Base-by-base conservation (phyloP, 2,329 filamentous ascomycete species). In the Claviceps sorghi region DNA sequence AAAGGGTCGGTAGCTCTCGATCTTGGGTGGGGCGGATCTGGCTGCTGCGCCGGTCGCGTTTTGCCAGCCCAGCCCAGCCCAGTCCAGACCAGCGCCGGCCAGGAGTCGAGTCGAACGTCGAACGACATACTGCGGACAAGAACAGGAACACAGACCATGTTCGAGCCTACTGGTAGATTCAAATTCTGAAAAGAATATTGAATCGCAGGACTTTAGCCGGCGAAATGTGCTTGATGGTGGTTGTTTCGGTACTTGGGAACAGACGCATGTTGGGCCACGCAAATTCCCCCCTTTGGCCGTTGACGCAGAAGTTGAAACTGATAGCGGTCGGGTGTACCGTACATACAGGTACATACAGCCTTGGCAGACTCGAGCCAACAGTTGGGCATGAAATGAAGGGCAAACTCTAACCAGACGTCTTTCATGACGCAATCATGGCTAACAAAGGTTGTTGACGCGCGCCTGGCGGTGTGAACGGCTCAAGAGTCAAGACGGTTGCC, bases 371-470 rank as follows among this genome's bases (percentile, higher is more conserved):
- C 10, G 9, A 13, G 41, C 19, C 11, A 9, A 6, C 41, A 21
- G 15, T 13, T 42, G 40, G 21, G 13, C 19, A n/a, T 42, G 19
- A 19, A 41, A n/a, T 22, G 8, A 26, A 26, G 22, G 11, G 21
- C 21, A 19, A n/a, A 19, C 17, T 15, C 38, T 5, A 15, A n/a
- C 6, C 4, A 22, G 19, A 43, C 40, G 19, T 36, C 34, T 36
- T 17, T 36, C 17, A 22, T 15, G 10, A 1, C 13, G 10, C 5
- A 43, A 22, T 38, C 10, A 36, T 11, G 36, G 36, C 36, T 46
- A 41, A 32, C n/a, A 29, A 19, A 26, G 44, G 19, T 34, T 13
- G 36, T 52, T 54, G 52, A 50, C 55, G 55, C 55, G 55, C 55
- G 55, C 55, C 54, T 56, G 40, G 11, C 50, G 49, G 38, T 46